phyloP scores from a whole-genome alignment of 2,329 filamentous ascomycete species.

The Tolypocladium nubicola region DNA sequence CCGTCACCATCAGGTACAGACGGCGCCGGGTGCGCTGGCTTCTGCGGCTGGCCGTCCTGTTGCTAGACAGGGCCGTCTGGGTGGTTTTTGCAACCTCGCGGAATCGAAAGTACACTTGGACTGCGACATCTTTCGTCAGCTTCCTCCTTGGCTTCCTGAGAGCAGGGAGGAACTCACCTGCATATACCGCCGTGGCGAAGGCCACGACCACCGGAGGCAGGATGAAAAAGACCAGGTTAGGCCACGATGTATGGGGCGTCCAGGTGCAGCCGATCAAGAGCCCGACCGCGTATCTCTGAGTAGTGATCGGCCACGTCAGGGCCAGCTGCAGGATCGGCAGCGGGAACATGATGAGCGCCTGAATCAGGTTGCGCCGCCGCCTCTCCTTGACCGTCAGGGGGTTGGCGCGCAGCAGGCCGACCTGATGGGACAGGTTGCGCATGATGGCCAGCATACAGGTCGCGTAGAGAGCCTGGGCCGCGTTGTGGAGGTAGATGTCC shows the following conservation, averaged over 20 bases:
- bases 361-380: conserved; percentile 29
- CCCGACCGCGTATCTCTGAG: conserved; percentile 37
- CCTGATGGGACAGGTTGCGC: conserved; percentile 39
- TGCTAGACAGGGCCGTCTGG: conserved; percentile 26
- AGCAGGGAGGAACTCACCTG: conserved; percentile 27
- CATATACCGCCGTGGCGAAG: conserved; percentile 32
- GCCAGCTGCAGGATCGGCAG: conserved; percentile 37
- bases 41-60: conserved; percentile 28
- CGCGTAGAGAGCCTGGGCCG: conserved; percentile 33
- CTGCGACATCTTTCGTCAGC: conserved; percentile 13
- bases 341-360: conserved; percentile 45
- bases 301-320: conserved; percentile 35
- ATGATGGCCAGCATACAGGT: conserved; percentile 45
- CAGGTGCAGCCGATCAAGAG: conserved; percentile 40
- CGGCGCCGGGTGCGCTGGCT: conserved; percentile 37
- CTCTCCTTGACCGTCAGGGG: conserved; percentile 29
- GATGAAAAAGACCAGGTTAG: conserved; percentile 37
- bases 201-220: conserved; percentile 33
- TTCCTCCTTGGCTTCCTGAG: not conserved
- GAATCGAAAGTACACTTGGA: conserved; percentile 37
- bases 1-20: conserved; percentile 44
- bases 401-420: conserved; percentile 32
- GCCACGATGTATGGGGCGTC: conserved; percentile 32
- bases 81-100: conserved; percentile 32
- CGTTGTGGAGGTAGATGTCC: conserved; percentile 35